These are phyloP conservation scores for Hyaloperonospora arabidopsidis DNA, from an alignment of 352 stramenopile genomes.

Conservation along the genomic window DNA sequence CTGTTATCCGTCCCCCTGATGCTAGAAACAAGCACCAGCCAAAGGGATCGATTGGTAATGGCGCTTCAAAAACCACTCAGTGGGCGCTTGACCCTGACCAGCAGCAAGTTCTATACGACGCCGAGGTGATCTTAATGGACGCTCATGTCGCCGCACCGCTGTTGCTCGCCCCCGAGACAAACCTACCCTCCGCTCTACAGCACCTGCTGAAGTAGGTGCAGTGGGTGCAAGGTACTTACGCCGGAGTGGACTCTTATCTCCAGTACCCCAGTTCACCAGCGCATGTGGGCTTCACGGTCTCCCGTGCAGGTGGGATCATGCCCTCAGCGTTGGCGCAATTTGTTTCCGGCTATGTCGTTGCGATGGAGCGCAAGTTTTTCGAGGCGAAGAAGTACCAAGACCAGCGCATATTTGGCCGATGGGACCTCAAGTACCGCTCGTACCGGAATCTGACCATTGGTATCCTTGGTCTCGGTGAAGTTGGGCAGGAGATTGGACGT, in stretches of 20 bases:
- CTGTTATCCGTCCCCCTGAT: neutral
- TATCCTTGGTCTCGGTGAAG: constrained; percentile 54
- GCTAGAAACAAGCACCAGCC: too few relatives aligned
- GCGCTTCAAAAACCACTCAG: neutral
- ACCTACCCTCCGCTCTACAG: constrained; percentile 24
- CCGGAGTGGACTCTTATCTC: constrained; percentile 38
- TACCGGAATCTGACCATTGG: constrained; percentile 42
- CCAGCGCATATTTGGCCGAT: constrained; percentile 30
- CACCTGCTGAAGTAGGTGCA: constrained; percentile 36
- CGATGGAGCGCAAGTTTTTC: constrained; percentile 58
- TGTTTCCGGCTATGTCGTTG: constrained; percentile 48
- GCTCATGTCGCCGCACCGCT: constrained; percentile 11
- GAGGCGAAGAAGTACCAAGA: constrained; percentile 35
- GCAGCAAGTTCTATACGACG: neutral
- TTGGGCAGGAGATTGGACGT: constrained; percentile 48
- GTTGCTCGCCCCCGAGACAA: constrained; percentile 28
- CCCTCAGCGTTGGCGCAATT: constrained; percentile 57
- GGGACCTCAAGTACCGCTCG: constrained; percentile 37
- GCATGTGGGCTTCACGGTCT: constrained; percentile 34
- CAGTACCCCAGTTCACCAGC: constrained; percentile 37
- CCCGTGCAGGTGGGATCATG: constrained; percentile 48
- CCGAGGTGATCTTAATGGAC: neutral
- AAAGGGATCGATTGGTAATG: too few relatives aligned
- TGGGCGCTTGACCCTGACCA: neutral
- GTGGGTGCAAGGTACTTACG: constrained; percentile 67